These are phyloP conservation scores for Viola odorata DNA, from an alignment of 345 rosid species.

Conservation along the genomic window DNA sequence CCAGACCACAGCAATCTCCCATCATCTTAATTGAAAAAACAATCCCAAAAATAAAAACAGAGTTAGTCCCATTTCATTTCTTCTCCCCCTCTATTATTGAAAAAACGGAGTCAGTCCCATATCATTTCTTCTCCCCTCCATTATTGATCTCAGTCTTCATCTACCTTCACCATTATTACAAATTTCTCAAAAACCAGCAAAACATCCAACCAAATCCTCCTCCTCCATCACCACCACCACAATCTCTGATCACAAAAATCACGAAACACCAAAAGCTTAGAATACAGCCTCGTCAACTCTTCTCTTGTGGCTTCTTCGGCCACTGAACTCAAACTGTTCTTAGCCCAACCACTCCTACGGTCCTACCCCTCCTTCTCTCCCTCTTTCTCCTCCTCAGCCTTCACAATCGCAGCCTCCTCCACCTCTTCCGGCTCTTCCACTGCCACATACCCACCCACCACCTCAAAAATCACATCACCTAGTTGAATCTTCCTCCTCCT, in stretches of 20 bases:
- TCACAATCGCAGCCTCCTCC: slow-evolving; percentile 8
- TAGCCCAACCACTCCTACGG: slow-evolving; percentile 55
- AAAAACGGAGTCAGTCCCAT: too few species aligned
- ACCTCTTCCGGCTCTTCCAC: background rate
- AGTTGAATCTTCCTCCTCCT: slow-evolving; percentile 49
- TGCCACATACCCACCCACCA: slow-evolving; percentile 20
- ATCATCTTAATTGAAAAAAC: too few species aligned
- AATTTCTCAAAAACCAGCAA: background rate
- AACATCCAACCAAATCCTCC: too few species aligned
- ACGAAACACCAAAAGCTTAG: slow-evolving; percentile 60
- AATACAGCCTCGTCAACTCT: slow-evolving; percentile 62
- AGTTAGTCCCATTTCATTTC: too few species aligned
- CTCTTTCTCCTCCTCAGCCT: slow-evolving; percentile 25
- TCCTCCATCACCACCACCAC: too few species aligned
- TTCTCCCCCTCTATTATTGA: too few species aligned
- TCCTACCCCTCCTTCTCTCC: slow-evolving; percentile 34
- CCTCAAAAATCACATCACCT: slow-evolving; percentile 20
- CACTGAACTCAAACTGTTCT: slow-evolving; percentile 59
- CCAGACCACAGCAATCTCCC: too few species aligned
- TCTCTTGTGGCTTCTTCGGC: slow-evolving; percentile 80
- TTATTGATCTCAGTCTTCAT: slow-evolving; percentile 1
- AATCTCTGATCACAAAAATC: background rate
- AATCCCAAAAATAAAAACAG: too few species aligned
- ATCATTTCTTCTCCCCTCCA: too few species aligned
- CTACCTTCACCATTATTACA: background rate